Base-by-base conservation (phyloP, 257 asterid genomes). In the Avicennia marina region DNA sequence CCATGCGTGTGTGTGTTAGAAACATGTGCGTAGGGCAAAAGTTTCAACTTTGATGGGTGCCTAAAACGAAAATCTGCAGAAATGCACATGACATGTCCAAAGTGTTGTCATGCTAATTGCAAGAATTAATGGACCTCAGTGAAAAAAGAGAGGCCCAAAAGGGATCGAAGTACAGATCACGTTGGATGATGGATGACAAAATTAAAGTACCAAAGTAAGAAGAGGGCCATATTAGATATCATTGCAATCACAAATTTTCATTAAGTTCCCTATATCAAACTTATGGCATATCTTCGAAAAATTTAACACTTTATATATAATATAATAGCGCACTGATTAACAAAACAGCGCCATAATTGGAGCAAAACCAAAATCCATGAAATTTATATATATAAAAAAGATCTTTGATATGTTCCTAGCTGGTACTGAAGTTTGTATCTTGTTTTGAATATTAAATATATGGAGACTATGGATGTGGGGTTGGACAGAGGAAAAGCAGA, bases 61-160 rank as follows among this genome's bases (percentile, higher is more conserved):
- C 64, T 54, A 44, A 67, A 62, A 63, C 46, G 59, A 65, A 22
- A 15, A 36, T 45, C 45, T 58, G 67, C 68, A 62, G 51, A 58
- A 62, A 46, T 45, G 73, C 83, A 74, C 79, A 77, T 77, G 87
- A 63, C 40, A 48, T 74, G 79, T 73, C 62, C 51, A 39, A 20
- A 47, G 18, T 58, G 21, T 43, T 26, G 41, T 32, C 36, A 31
- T 53, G 39, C 57, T 29, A 44, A 45, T n/a, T n/a, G 38, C 47
- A 45, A 6, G 10, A 20, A 7, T 26, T 58, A 7, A 29, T 25
- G 27, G 29, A 41, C 51, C 24, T 26, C 56, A 33, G 15, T 34
- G 15, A 17, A 42, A 52, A 15, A 27, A 22, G 22, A 41, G 64
- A 62, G 42, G 10, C 34, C 42, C 53, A 48, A 63, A 69, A 70